phyloP scores from a whole-genome alignment of 352 stramenopile genomes.

The Phytophthora macrochlamydospora region DNA sequence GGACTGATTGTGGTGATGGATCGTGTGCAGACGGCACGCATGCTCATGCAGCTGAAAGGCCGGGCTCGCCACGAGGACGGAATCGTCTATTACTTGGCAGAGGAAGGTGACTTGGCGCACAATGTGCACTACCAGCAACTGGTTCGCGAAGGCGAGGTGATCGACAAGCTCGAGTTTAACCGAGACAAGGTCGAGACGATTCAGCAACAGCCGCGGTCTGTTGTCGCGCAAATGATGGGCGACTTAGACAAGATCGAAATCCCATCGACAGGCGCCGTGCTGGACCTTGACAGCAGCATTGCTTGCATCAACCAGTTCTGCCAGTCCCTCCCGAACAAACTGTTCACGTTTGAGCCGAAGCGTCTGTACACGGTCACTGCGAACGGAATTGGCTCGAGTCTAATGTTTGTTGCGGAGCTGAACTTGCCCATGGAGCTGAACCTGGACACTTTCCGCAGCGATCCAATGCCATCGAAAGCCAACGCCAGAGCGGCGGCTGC shows the following conservation, averaged over 20 bases:
- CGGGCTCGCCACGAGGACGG: conserved; percentile 78
- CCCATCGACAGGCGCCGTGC: conserved; percentile 57
- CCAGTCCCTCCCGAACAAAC: conserved; percentile 60
- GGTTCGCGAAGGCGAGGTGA: conserved; percentile 47
- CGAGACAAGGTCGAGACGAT: conserved; percentile 69
- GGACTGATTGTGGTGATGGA: conserved; percentile 69
- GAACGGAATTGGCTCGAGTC: conserved; percentile 29
- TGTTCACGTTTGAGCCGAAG: conserved; percentile 65
- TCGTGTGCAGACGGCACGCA: conserved; percentile 55
- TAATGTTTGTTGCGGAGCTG: conserved; percentile 58
- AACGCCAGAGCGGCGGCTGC: conserved; percentile 61
- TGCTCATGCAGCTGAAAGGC: conserved; percentile 76
- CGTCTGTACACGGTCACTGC: conserved; percentile 57
- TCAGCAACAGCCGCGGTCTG: conserved; percentile 58
- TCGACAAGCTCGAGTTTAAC: conserved; percentile 68
- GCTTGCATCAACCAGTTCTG: conserved; percentile 80
- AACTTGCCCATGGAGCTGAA: conserved; percentile 61
- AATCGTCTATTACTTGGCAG: conserved; percentile 75
- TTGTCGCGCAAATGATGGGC: conserved; percentile 48
- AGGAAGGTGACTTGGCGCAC: conserved; percentile 55
- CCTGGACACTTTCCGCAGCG: conserved; percentile 48
- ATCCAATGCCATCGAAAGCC: conserved; percentile 58
- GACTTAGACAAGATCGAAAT: conserved; percentile 47
- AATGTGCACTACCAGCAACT: conserved; percentile 56
- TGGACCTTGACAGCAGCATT: conserved; percentile 82